Percentiles rank a stretch among this genome's conserved stretches.
These are phyloP conservation scores for Myxozyma geophila DNA, from an alignment of 805 yeast species.

Conservation along the genomic window DNA sequence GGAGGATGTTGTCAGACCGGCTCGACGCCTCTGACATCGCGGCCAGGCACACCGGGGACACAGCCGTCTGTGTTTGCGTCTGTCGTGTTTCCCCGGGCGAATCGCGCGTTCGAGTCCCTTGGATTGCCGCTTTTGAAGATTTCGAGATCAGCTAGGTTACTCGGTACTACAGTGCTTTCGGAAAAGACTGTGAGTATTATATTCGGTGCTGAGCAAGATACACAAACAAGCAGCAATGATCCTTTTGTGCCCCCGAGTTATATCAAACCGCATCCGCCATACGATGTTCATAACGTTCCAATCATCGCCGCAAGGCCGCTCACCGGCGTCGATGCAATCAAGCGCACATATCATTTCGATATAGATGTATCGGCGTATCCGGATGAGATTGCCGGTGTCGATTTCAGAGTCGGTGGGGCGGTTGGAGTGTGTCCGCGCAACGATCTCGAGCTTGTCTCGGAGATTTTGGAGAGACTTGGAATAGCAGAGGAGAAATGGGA, in stretches of 20 bases:
- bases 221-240: background rate
- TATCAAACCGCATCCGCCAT: conserved; percentile 40
- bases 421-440: conserved; percentile 42
- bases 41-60: conserved; percentile 7
- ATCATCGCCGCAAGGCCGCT: conserved; percentile 37
- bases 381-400: conserved; percentile 38
- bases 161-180: conserved; percentile 8
- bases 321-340: conserved; percentile 37
- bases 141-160: conserved; percentile 14
- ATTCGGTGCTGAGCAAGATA: background rate
- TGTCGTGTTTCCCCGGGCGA: conserved; percentile 12
- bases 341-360: conserved; percentile 41
- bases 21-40: background rate
- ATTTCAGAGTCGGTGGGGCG: conserved; percentile 42
- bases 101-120: conserved; percentile 16
- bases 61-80: conserved; percentile 8
- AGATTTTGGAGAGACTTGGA: conserved; percentile 30
- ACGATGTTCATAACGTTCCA: conserved; percentile 36
- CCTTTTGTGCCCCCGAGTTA: conserved; percentile 32
- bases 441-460: conserved; percentile 31
- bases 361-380: conserved; percentile 40
- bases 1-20: conserved; percentile 21
- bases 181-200: conserved; percentile 1
- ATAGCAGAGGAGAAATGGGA: conserved; percentile 19
- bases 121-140: conserved; percentile 13